Conservation (phyloP, 371 early-diverging fungal species). For the Dinochytrium kinnereticum region DNA sequence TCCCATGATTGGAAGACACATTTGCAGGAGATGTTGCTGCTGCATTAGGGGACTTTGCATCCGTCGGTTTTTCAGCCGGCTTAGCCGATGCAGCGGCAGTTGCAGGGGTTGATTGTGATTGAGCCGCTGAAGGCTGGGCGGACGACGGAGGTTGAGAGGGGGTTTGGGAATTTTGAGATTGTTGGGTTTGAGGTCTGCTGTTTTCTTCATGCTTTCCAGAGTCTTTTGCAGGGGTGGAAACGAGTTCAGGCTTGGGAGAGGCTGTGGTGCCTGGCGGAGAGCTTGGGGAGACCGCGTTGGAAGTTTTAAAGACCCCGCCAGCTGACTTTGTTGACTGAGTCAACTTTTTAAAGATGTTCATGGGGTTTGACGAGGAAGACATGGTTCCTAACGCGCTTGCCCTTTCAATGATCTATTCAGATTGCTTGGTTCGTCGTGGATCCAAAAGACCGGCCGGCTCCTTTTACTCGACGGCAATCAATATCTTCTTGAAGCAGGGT, state of each 20-base stretch:
- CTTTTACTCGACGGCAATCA: no score
- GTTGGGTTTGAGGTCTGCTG: background rate
- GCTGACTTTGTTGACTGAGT: constrained; percentile 15
- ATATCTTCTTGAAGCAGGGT: no score
- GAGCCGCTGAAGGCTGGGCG: background rate
- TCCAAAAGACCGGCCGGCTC: background rate
- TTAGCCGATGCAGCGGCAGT: background rate
- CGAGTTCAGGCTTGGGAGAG: constrained; percentile 14
- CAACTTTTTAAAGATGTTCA: constrained; percentile 16
- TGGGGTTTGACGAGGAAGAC: background rate
- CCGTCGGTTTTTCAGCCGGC: background rate
- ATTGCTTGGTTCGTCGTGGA: background rate
- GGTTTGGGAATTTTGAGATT: background rate
- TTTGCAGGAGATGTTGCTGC: background rate
- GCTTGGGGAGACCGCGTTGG: constrained; percentile 12
- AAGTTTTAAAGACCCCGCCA: constrained; percentile 9
- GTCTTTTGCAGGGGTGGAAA: background rate
- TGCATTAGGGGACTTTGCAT: background rate
- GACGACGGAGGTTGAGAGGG: background rate
- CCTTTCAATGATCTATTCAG: no score
- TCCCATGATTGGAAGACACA: background rate
- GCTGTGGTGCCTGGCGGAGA: constrained; percentile 8
- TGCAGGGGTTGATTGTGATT: background rate
- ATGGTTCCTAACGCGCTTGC: no score
- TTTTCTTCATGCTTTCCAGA: background rate